Base-by-base conservation (phyloP, 2,329 filamentous ascomycete species). In the Exophiala xenobiotica region DNA sequence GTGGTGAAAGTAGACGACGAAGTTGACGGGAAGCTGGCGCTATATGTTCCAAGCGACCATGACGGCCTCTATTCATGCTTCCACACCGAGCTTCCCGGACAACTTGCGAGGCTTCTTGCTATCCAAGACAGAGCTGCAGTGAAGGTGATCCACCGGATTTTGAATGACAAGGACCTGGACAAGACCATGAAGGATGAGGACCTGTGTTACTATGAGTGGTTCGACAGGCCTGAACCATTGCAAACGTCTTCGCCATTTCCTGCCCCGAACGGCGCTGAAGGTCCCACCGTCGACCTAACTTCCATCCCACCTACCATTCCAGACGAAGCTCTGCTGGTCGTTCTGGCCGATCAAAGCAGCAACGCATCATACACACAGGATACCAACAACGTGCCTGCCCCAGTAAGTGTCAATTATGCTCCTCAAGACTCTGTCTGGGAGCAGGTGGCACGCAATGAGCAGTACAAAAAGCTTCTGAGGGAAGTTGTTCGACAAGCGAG, bases 141-240 rank as follows among this genome's bases (percentile, higher is more conserved):
- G 12, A 54, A 54, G 47, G 38, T 41, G 16, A 39, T 57, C 18
- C 54, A 57, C 37, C 54, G 54, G 6, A 53, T 57, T 35, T 27
- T 57, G 23, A 57, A 57, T 33, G 51, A 54, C 19, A 44, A 22
- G 8, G 46, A 48, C 24, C 29, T 53, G 19, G 46, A 54, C 19
- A 33, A 33, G 4, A 46, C 54, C 22, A 48, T 57, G 44, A 42
- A 37, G 42, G 46, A 57, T 18, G 54, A 57, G 38, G 54, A 46
- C 38, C 35, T 57, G 18, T 37, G 40, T 9, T 33, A 51, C 12
- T 49, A 45, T 22, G 14, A 40, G 6, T 56, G 53, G 53, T 26
- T 56, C 16, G 37, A 44, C n/a, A 56, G 46, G 31, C 46, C 49
- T 38, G 38, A 22, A 33, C 35, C 44, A 19, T 42, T 14, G n/a